Evolutionary conservation across 495 filamentous ascomycete species (phyloP).

Genomic region (Hypomontagnella monticulosa): DNA sequence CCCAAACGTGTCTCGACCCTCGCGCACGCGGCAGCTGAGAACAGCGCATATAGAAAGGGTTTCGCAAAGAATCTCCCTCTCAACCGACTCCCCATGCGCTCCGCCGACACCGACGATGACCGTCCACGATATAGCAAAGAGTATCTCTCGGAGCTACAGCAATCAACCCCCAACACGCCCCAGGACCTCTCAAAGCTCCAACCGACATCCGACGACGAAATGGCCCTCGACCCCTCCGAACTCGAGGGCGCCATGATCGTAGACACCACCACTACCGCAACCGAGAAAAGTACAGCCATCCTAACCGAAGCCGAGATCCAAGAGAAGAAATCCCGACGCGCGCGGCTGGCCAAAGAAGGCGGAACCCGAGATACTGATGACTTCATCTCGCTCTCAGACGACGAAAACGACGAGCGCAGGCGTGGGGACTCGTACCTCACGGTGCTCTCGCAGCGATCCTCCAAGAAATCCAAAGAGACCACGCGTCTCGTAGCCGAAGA

Average conservation of each 20-base stretch:
- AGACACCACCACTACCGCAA: slow-evolving; percentile 54
- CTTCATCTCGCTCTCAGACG: slow-evolving; percentile 79
- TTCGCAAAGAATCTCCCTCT: slow-evolving; percentile 55
- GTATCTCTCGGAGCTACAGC: slow-evolving; percentile 83
- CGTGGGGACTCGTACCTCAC: slow-evolving; percentile 53
- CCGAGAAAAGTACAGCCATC: slow-evolving; percentile 56
- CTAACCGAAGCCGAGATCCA: slow-evolving; percentile 88
- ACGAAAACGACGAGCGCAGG: slow-evolving; percentile 57
- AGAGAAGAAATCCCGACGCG: slow-evolving; percentile 90
- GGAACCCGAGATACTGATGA: slow-evolving; percentile 59
- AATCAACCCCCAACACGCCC: slow-evolving; percentile 81
- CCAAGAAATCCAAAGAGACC: slow-evolving; percentile 60
- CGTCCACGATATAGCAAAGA: slow-evolving; percentile 87
- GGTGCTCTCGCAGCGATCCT: slow-evolving; percentile 52
- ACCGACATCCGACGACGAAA: slow-evolving; percentile 54
- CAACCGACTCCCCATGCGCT: slow-evolving; percentile 64
- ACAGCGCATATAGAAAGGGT: slow-evolving; percentile 67
- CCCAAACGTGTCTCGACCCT: slow-evolving; percentile 73
- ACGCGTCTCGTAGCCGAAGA: slow-evolving; percentile 85
- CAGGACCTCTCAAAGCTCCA: slow-evolving; percentile 59
- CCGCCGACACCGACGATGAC: slow-evolving; percentile 69
- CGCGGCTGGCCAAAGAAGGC: slow-evolving; percentile 71
- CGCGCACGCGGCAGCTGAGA: slow-evolving; percentile 75
- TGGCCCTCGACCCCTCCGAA: slow-evolving; percentile 62
- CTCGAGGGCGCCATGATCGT: slow-evolving; percentile 70